phyloP scores from a whole-genome alignment of 441 rosid genomes.

The Aleurites moluccanus region DNA sequence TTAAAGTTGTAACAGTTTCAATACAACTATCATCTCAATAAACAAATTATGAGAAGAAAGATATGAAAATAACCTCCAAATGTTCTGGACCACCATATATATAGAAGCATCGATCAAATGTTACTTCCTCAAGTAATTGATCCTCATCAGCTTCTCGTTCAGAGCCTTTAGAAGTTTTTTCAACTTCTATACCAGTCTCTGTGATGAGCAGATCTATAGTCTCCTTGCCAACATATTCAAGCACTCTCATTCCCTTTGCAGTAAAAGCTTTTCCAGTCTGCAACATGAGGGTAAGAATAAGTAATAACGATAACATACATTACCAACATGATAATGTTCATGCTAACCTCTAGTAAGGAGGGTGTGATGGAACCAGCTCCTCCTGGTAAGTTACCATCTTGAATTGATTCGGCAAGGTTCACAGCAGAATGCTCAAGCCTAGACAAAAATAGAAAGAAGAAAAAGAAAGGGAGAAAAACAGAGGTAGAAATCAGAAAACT shows the following conservation, averaged over 20 bases:
- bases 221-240: conserved; percentile 93
- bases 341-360: conserved; percentile 79
- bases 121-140: conserved; percentile 77
- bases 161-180: conserved; percentile 49
- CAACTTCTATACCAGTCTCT: conserved; percentile 78
- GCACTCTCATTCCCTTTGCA: conserved; percentile 94
- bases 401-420: conserved; percentile 65
- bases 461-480: not conserved
- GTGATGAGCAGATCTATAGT: conserved; percentile 85
- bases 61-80: conserved; percentile 64
- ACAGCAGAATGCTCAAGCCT: conserved; percentile 86
- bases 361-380: conserved; percentile 77
- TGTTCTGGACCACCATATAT: conserved; percentile 99
- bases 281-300: conserved; percentile 24
- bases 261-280: conserved; percentile 96
- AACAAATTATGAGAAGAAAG: conserved; percentile 22
- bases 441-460: conserved; percentile 10
- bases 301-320: conserved; percentile 10
- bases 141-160: conserved; percentile 52
- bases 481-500: not conserved
- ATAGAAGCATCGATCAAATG: conserved; percentile 96
- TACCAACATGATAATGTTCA: conserved; percentile 21
- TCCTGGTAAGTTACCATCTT: conserved; percentile 58
- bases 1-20: conserved; percentile 20
- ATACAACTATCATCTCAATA: conserved; percentile 21